These are phyloP conservation scores for Schizosaccharomyces osmophilus DNA, from an alignment of 805 yeast species.

Conservation along the genomic window DNA sequence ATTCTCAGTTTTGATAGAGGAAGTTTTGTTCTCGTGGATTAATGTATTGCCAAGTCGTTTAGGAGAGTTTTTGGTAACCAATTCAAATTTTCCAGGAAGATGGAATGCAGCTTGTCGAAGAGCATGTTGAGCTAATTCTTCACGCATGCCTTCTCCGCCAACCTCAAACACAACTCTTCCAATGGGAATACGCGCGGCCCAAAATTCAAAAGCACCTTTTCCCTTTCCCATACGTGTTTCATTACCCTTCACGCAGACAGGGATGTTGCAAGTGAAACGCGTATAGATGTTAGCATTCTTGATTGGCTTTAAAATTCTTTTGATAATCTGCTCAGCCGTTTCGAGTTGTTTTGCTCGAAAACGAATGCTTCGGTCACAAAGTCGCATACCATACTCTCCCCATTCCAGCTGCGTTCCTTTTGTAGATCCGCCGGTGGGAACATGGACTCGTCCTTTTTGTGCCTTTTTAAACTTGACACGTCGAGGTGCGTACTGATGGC, in stretches of 20 bases:
- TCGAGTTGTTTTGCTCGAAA: slow-evolving; percentile 67
- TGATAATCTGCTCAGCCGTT: slow-evolving; percentile 71
- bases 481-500: slow-evolving; percentile 1
- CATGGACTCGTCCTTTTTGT: slow-evolving; percentile 83
- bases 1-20: background rate
- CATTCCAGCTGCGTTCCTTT: slow-evolving; percentile 52
- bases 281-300: slow-evolving; percentile 48
- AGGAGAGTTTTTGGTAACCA: slow-evolving; percentile 12
- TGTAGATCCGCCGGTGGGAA: slow-evolving; percentile 77
- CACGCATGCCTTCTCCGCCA: slow-evolving; percentile 51
- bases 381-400: slow-evolving; percentile 68
- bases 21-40: background rate
- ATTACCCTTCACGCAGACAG: slow-evolving; percentile 90
- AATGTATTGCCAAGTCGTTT: background rate
- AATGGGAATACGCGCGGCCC: slow-evolving; percentile 91
- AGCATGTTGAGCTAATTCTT: slow-evolving; percentile 71
- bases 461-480: slow-evolving; percentile 24
- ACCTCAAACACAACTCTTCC: slow-evolving; percentile 83
- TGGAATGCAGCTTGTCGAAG: slow-evolving; percentile 71
- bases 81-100: slow-evolving; percentile 78
- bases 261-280: slow-evolving; percentile 59
- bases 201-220: slow-evolving; percentile 89
- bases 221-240: slow-evolving; percentile 99
- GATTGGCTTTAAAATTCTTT: slow-evolving; percentile 54
- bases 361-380: slow-evolving; percentile 70